These are phyloP conservation scores for Hypoxylon sp. DNA, from an alignment of 2,329 filamentous ascomycete genomes.

Conservation along the genomic window DNA sequence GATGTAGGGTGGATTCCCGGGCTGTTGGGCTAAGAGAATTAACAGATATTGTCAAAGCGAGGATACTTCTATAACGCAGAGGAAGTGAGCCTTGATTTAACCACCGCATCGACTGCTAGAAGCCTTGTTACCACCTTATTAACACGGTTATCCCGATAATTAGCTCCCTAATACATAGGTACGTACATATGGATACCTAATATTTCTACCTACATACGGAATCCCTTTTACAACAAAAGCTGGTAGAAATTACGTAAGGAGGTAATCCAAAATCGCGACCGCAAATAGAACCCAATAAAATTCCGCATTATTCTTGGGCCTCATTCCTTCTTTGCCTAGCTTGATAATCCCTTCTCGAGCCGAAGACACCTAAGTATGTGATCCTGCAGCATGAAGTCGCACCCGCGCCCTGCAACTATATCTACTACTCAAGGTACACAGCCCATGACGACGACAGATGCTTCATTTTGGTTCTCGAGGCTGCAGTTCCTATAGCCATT, in stretches of 20 bases:
- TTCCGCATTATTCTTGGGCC: neutral
- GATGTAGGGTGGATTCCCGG: no score
- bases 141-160: neutral
- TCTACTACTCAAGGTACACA: no score
- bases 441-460: neutral
- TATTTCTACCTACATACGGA: neutral
- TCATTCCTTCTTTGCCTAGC: neutral
- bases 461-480: neutral
- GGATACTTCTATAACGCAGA: neutral
- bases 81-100: no score
- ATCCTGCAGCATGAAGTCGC: conserved; percentile 10
- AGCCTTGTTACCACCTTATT: no score
- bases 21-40: neutral
- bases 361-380: neutral
- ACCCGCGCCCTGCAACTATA: neutral
- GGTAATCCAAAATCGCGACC: neutral
- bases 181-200: no score
- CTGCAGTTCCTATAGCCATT: neutral
- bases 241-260: neutral
- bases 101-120: no score
- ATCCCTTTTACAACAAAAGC: neutral
- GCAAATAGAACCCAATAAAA: neutral
- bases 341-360: conserved; percentile 5
- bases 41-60: neutral
- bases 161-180: neutral